Evolutionary conservation across 306 rosid species (phyloP).

Genomic region (Biancaea sappan): DNA sequence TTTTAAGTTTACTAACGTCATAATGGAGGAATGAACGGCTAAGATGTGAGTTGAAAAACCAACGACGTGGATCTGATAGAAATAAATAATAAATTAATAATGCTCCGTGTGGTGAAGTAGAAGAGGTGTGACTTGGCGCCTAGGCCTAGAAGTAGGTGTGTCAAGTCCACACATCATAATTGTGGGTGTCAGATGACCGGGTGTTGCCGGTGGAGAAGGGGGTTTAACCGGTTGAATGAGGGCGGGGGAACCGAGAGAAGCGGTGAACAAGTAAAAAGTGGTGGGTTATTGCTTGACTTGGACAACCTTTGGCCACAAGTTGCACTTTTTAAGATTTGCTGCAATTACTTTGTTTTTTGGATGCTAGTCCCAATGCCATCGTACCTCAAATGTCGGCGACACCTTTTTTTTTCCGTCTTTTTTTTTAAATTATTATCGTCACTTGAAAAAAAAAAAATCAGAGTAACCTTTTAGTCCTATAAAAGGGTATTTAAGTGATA

Average conservation of each 20-base stretch:
- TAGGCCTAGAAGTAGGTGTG: constrained; percentile 13
- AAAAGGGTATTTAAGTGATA: no score
- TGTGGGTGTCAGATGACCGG: constrained; percentile 33
- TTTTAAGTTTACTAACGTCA: no score
- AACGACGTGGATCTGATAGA: constrained; percentile 23
- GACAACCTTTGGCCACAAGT: constrained; percentile 51
- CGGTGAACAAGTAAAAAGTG: constrained; percentile 22
- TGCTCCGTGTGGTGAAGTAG: not conserved
- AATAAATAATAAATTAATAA: no score
- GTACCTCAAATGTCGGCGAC: constrained; percentile 54
- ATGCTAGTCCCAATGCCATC: constrained; percentile 29
- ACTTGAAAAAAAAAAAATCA: no score
- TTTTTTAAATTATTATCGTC: not conserved
- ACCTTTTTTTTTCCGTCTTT: not conserved
- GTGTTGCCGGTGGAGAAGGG: constrained; percentile 22
- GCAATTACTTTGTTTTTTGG: constrained; percentile 35
- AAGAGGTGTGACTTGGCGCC: constrained; percentile 30
- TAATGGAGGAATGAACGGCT: constrained; percentile 12
- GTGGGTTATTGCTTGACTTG: constrained; percentile 38
- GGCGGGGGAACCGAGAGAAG: constrained; percentile 17
- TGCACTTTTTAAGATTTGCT: constrained; percentile 49
- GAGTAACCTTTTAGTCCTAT: no score
- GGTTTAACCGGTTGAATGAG: not conserved
- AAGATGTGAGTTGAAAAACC: not conserved
- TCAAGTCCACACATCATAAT: not conserved